These are phyloP conservation scores for Typha latifolia DNA, from an alignment of 176 grass and related monocot species.

Conservation along the genomic window DNA sequence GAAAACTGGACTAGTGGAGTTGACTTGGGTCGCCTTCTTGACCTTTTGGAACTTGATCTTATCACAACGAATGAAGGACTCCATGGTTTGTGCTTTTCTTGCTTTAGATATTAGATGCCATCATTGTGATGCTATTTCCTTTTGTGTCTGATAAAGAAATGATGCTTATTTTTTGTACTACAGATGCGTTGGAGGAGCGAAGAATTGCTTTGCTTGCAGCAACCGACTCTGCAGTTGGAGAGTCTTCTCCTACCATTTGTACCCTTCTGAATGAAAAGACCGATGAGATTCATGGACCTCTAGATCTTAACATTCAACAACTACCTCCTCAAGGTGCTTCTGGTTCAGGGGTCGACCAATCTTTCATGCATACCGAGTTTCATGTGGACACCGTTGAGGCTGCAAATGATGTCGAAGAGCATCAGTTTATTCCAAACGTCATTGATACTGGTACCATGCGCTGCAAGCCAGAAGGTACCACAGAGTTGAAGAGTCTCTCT, in stretches of 20 bases:
- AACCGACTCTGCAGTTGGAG: conserved; percentile 42
- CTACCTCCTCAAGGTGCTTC: conserved; percentile 33
- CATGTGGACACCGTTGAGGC: conserved; percentile 37
- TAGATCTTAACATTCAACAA: conserved; percentile 69
- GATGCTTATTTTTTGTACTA: background rate
- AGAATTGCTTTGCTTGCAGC: conserved; percentile 45
- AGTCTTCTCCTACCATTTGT: conserved; percentile 37
- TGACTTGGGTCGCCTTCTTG: conserved; percentile 86
- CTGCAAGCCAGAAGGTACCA: conserved; percentile 18
- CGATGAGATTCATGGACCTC: conserved; percentile 56
- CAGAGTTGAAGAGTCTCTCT: conserved; percentile 34
- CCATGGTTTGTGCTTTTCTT: conserved; percentile 44
- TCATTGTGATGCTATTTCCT: background rate
- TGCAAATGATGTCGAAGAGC: conserved; percentile 61
- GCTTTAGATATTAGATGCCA: background rate
- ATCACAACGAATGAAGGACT: conserved; percentile 62
- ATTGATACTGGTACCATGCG: conserved; percentile 47
- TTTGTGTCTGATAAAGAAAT: background rate
- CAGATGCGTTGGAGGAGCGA: conserved; percentile 84
- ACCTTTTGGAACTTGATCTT: conserved; percentile 87
- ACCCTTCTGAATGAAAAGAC: conserved; percentile 34
- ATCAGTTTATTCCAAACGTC: conserved; percentile 83
- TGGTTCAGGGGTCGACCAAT: conserved; percentile 32
- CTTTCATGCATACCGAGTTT: conserved; percentile 6
- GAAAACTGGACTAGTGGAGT: conserved; percentile 96